Percentiles rank a stretch among this genome's conserved stretches.
These are phyloP conservation scores for Phytophthora cactorum DNA, from an alignment of 352 stramenopile genomes.

Conservation along the genomic window DNA sequence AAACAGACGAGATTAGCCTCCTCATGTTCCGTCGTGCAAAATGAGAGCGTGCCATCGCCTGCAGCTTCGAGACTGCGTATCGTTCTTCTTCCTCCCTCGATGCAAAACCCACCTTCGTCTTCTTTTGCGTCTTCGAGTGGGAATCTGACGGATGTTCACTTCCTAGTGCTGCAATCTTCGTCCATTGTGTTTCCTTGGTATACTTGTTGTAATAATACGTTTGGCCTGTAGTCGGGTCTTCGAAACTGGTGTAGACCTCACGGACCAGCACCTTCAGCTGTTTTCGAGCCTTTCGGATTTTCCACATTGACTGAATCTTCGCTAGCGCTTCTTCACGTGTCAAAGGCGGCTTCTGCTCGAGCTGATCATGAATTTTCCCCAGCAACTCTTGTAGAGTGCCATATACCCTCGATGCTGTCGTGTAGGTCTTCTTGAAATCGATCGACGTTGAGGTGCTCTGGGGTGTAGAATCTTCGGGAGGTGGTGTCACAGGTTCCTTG, in stretches of 20 bases:
- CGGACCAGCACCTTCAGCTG: constrained; percentile 64
- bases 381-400: constrained; percentile 50
- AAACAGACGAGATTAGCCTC: constrained; percentile 68
- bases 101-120: constrained; percentile 18
- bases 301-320: constrained; percentile 84
- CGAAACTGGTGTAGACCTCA: constrained; percentile 63
- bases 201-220: constrained; percentile 86
- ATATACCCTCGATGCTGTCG: constrained; percentile 45
- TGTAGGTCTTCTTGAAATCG: constrained; percentile 55
- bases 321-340: constrained; percentile 59
- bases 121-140: constrained; percentile 10
- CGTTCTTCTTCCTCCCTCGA: constrained; percentile 36
- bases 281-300: constrained; percentile 68
- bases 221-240: constrained; percentile 64
- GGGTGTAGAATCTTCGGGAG: neutral
- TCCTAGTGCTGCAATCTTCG: constrained; percentile 57
- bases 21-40: constrained; percentile 57
- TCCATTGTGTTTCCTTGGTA: constrained; percentile 74
- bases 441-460: constrained; percentile 17
- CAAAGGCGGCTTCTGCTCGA: constrained; percentile 49
- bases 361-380: constrained; percentile 52
- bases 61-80: constrained; percentile 47
- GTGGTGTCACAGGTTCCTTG: neutral
- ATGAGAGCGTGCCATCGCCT: constrained; percentile 65
- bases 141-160: constrained; percentile 19